These are phyloP conservation scores for Phoma sp. DNA, from an alignment of 2,329 filamentous ascomycete species.

Conservation along the genomic window DNA sequence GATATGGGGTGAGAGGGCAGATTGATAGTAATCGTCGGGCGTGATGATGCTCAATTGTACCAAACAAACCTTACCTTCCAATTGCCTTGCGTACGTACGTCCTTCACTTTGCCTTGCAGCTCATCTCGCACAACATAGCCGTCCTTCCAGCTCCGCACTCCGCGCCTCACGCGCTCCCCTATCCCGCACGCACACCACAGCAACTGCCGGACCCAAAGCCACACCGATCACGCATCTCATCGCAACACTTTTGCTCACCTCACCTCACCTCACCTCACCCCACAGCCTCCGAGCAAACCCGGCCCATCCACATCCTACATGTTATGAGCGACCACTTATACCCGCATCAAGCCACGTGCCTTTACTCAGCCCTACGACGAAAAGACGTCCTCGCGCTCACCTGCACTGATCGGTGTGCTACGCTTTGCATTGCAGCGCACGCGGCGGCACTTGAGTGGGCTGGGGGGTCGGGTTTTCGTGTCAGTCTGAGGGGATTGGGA, in stretches of 20 bases:
- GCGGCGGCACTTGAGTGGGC: no score
- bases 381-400: no score
- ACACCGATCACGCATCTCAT: not conserved
- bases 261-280: not conserved
- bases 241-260: not conserved
- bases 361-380: no score
- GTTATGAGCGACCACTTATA: no score
- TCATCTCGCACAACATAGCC: not conserved
- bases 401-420: no score
- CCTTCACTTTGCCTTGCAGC: no score
- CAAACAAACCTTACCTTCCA: not conserved
- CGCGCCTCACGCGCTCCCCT: not conserved
- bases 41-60: not conserved
- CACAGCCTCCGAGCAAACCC: no score
- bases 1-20: not conserved
- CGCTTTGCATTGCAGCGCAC: no score
- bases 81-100: not conserved
- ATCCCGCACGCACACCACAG: not conserved
- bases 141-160: not conserved
- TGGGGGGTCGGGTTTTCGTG: no score
- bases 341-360: no score
- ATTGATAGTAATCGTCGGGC: not conserved
- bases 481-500: no score
- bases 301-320: no score
- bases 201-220: not conserved